Conservation (phyloP, 306 rosid genomes). For the Alnus glutinosa region DNA sequence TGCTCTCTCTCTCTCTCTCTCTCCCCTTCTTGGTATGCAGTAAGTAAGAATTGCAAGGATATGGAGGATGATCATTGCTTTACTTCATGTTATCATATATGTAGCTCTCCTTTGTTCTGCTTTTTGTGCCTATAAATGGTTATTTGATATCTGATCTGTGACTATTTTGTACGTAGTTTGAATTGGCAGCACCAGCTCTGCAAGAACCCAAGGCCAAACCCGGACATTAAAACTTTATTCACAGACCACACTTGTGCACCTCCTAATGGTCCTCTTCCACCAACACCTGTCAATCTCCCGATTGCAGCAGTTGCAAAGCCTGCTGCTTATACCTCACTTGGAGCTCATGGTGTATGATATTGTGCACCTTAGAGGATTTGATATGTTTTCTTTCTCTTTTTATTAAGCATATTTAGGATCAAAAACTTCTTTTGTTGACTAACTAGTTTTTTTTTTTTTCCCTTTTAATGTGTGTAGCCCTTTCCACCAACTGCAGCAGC, state of each 20-base stretch:
- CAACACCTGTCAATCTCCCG: conserved; percentile 77
- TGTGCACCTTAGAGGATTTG: conserved; percentile 36
- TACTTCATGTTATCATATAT: conserved; percentile 12
- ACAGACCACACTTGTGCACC: conserved; percentile 73
- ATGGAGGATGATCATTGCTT: conserved; percentile 8
- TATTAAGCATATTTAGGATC: not conserved
- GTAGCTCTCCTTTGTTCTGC: not conserved
- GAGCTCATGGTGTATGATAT: conserved; percentile 73
- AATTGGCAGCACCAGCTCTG: conserved; percentile 98
- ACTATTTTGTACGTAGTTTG: conserved; percentile 55
- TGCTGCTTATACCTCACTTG: conserved; percentile 66
- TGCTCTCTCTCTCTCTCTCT: not conserved
- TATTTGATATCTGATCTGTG: conserved; percentile 20
- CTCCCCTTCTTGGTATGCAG: not conserved
- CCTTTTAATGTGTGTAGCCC: conserved; percentile 51
- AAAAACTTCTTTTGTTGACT: conserved; percentile 20
- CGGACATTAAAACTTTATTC: conserved; percentile 83
- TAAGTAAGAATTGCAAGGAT: conserved; percentile 3
- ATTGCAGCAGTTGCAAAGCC: conserved; percentile 78
- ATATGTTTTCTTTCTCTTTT: not conserved
- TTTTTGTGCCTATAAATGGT: conserved; percentile 16
- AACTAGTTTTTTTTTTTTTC: conserved; percentile 17
- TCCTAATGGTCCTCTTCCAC: conserved; percentile 69
- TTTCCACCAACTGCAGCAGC: conserved; percentile 65
- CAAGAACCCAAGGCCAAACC: conserved; percentile 73